phyloP scores from a whole-genome alignment of 192 early-diverging fungal genomes.

The Coemansia erecta region DNA sequence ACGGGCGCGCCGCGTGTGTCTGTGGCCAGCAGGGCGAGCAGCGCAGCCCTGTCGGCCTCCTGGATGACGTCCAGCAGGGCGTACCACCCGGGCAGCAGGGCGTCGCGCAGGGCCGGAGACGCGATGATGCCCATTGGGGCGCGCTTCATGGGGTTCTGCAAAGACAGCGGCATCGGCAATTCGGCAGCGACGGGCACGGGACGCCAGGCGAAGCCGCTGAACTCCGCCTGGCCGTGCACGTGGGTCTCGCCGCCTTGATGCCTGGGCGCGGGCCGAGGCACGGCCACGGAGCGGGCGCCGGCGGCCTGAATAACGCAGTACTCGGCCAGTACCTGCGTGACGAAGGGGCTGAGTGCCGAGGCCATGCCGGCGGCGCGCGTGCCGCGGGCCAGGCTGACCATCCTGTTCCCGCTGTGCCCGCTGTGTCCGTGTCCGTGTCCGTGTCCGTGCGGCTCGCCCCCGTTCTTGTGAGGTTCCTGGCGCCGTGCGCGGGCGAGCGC shows the following conservation, averaged over 20 bases:
- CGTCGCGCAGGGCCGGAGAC: conserved; percentile 25
- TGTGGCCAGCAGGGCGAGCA: conserved; percentile 28
- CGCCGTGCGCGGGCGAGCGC: conserved; percentile 27
- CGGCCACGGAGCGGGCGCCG: conserved; percentile 10
- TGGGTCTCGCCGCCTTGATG: neutral
- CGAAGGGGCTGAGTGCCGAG: conserved; percentile 25
- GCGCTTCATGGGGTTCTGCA: too few species aligned
- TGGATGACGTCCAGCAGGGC: conserved; percentile 41
- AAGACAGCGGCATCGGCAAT: too few species aligned
- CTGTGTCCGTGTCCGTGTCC: too few species aligned
- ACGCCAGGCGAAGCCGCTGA: too few species aligned
- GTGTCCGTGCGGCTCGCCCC: too few species aligned
- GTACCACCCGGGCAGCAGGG: conserved; percentile 43
- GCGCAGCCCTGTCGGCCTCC: conserved; percentile 14
- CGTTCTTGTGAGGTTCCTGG: too few species aligned
- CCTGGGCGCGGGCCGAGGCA: neutral
- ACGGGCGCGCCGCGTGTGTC: conserved; percentile 7
- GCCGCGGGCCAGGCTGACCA: conserved; percentile 36
- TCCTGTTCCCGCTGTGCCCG: too few species aligned
- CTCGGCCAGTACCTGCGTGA: conserved; percentile 38
- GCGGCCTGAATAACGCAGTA: conserved; percentile 51
- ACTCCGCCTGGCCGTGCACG: too few species aligned
- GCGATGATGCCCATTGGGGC: neutral
- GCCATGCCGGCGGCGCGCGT: conserved; percentile 35
- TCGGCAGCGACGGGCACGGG: too few species aligned